A percentile compares a stretch with the other conserved stretches of the same genome.
These are phyloP conservation scores for Smallanthus sonchifolius DNA, from an alignment of 129 eudicot genomes.

Conservation along the genomic window DNA sequence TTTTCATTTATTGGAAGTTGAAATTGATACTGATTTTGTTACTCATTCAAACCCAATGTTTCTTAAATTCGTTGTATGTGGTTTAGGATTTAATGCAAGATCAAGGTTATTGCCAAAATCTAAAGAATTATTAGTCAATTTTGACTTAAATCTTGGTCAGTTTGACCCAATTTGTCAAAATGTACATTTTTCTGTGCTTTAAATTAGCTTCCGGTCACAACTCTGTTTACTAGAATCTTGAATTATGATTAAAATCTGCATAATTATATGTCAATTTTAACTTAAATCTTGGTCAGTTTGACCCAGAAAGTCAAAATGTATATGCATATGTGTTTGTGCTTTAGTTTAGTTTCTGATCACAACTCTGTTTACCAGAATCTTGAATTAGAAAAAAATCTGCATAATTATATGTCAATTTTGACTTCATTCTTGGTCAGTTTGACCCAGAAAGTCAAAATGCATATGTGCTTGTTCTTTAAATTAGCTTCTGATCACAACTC, in stretches of 20 bases:
- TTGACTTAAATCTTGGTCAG: background rate
- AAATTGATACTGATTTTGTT: background rate
- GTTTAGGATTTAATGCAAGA: background rate
- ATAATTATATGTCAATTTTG: background rate
- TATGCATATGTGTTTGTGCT: too few species aligned
- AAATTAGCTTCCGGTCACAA: background rate
- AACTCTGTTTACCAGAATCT: background rate
- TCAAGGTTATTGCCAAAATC: background rate
- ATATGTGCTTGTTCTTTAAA: background rate
- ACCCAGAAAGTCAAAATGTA: constrained; percentile 18
- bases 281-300: constrained; percentile 8
- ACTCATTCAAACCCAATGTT: constrained; percentile 1
- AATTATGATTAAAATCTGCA: background rate
- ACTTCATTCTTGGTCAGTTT: constrained; percentile 1
- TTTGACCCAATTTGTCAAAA: constrained; percentile 24
- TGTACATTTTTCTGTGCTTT: background rate
- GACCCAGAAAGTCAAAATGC: constrained; percentile 18
- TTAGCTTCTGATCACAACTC: background rate
- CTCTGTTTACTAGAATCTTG: background rate
- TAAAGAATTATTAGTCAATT: background rate
- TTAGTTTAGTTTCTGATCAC: too few species aligned
- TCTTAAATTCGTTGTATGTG: background rate
- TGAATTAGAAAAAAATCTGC: background rate
- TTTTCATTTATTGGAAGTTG: background rate
- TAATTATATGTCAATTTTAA: background rate